These are phyloP conservation scores for Zoysia pacifica DNA, from an alignment of 176 grass and related monocot species.

Conservation along the genomic window DNA sequence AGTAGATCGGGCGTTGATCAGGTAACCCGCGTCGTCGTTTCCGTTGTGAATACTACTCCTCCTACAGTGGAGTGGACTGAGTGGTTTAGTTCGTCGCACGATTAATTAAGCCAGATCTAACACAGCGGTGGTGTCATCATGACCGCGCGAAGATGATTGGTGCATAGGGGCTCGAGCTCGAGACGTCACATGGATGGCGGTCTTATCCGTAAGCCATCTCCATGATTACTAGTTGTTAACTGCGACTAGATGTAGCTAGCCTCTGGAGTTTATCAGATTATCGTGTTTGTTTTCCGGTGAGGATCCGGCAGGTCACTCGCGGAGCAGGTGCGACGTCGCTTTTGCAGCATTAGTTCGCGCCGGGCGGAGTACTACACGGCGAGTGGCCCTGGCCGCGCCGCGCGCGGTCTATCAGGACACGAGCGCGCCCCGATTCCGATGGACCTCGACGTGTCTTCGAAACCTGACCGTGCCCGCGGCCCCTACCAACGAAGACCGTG, in stretches of 20 bases:
- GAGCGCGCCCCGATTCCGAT: too few relatives aligned
- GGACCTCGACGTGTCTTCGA: too few relatives aligned
- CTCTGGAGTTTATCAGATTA: too few relatives aligned
- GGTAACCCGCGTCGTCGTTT: too few relatives aligned
- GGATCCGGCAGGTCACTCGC: too few relatives aligned
- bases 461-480: too few relatives aligned
- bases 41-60: too few relatives aligned
- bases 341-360: not conserved
- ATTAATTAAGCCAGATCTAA: not conserved
- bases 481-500: too few relatives aligned
- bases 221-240: not conserved
- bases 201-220: slow-evolving; percentile 25
- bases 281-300: not conserved
- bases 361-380: not conserved
- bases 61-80: not conserved
- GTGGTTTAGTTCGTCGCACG: not conserved
- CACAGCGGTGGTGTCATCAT: slow-evolving; percentile 8
- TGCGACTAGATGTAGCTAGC: not conserved
- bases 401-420: too few relatives aligned
- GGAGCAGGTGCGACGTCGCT: not conserved
- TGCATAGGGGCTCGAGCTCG: not conserved
- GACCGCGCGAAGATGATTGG: slow-evolving; percentile 36
- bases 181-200: slow-evolving; percentile 27
- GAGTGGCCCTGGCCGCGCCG: too few relatives aligned
- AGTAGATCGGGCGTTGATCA: too few relatives aligned